These are phyloP conservation scores for Akebia trifoliata DNA, from an alignment of 164 flowering plant genomes.

Conservation along the genomic window DNA sequence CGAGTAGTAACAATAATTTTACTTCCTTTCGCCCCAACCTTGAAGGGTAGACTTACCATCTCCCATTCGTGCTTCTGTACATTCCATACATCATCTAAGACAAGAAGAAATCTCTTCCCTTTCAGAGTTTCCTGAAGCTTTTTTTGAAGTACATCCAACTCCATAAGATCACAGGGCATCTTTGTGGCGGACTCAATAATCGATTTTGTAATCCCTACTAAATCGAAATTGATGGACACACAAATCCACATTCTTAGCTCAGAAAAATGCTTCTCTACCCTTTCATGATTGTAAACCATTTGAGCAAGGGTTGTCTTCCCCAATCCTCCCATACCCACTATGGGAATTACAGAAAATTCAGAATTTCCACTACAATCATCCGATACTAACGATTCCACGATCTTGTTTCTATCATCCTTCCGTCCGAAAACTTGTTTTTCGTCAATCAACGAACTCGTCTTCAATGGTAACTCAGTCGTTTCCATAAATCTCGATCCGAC, in stretches of 20 bases:
- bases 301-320: slow-evolving; percentile 13
- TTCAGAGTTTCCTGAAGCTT: background rate
- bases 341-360: background rate
- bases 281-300: slow-evolving; percentile 4
- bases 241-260: background rate
- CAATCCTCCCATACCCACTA: slow-evolving; percentile 7
- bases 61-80: background rate
- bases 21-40: background rate
- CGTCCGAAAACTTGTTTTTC: slow-evolving; percentile 9
- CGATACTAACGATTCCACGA: background rate
- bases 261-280: background rate
- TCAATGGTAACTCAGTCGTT: background rate
- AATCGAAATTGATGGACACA: slow-evolving; percentile 3
- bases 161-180: background rate
- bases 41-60: background rate
- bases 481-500: background rate
- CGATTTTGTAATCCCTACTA: background rate
- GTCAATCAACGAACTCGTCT: background rate
- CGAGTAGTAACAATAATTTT: slow-evolving; percentile 6
- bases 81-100: slow-evolving; percentile 8
- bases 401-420: background rate
- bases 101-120: slow-evolving; percentile 7
- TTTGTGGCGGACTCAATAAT: background rate
- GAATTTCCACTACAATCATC: background rate
- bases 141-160: background rate